A percentile compares a stretch with the other conserved stretches of the same genome.
Evolutionary conservation across 768 basidiomycete species (phyloP).

Genomic region (Lentinula edodes): DNA sequence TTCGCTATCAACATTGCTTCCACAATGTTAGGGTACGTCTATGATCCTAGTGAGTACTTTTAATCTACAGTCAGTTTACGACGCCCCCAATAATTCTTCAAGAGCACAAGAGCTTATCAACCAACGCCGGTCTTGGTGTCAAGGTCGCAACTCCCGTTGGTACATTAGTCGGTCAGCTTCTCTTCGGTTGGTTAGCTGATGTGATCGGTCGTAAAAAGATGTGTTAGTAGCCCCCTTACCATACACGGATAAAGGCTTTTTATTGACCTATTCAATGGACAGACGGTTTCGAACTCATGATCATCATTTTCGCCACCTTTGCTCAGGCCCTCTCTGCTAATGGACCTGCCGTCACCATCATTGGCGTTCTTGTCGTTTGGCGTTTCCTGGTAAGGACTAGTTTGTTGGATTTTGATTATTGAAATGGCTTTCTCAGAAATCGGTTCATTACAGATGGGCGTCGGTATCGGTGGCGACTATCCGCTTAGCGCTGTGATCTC

Average conservation of each 20-base stretch:
- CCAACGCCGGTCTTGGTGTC: conserved; percentile 61
- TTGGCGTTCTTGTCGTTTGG: conserved; percentile 80
- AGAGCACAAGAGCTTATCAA: conserved; percentile 30
- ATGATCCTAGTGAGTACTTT: conserved; percentile 34
- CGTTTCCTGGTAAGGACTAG: conserved; percentile 53
- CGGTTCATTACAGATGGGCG: conserved; percentile 46
- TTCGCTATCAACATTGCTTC: conserved; percentile 88
- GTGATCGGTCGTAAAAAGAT: conserved; percentile 71
- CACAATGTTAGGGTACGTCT: conserved; percentile 80
- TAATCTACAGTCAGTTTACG: background rate
- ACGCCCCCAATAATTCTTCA: background rate
- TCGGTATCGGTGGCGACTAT: conserved; percentile 89
- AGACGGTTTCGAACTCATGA: conserved; percentile 74
- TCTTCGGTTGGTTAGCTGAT: conserved; percentile 82
- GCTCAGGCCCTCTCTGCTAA: conserved; percentile 72
- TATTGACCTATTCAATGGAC: background rate
- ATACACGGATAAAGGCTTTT: no score
- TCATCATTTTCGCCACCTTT: conserved; percentile 78
- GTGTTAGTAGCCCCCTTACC: conserved; percentile 47
- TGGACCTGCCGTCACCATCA: conserved; percentile 61
- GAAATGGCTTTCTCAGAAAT: background rate
- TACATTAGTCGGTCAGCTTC: conserved; percentile 66
- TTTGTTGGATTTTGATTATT: background rate
- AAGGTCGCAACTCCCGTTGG: conserved; percentile 77
- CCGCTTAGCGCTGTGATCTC: conserved; percentile 83